Evolutionary conservation across 192 early-diverging fungal genomes (phyloP).

Genomic region (Kappamyces sp.): DNA sequence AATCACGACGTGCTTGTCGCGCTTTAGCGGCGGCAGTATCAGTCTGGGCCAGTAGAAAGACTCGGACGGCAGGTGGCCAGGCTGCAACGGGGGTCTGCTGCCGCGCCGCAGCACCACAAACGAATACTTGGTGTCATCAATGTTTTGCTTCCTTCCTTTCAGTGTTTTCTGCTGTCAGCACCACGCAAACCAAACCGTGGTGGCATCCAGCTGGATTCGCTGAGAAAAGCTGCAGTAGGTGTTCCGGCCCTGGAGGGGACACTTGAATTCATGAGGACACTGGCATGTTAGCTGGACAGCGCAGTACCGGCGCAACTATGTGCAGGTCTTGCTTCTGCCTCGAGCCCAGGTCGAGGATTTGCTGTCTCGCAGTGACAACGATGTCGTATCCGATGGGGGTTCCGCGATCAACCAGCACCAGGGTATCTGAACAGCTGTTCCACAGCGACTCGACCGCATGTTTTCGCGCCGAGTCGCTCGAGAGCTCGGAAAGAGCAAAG

Average conservation of each 20-base stretch:
- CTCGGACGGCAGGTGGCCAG: constrained; percentile 21
- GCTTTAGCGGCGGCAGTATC: constrained; percentile 68
- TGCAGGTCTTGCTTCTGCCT: constrained; percentile 31
- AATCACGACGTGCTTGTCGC: constrained; percentile 62
- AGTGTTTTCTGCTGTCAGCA: constrained; percentile 44
- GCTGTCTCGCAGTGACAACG: constrained; percentile 62
- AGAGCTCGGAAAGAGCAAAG: constrained; percentile 68
- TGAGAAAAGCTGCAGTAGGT: constrained; percentile 83
- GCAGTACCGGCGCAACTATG: constrained; percentile 71
- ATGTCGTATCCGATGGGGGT: constrained; percentile 62
- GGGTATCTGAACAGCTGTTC: constrained; percentile 67
- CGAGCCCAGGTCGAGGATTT: constrained; percentile 49
- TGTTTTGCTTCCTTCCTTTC: constrained; percentile 58
- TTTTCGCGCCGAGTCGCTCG: constrained; percentile 55
- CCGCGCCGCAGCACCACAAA: constrained; percentile 73
- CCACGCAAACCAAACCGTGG: constrained; percentile 38
- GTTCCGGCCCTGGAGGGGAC: constrained; percentile 57
- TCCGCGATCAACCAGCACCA: constrained; percentile 78
- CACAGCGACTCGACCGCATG: constrained; percentile 67
- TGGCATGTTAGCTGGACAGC: constrained; percentile 15
- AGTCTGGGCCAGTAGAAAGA: constrained; percentile 65
- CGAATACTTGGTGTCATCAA: constrained; percentile 70
- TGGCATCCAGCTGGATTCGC: constrained; percentile 56
- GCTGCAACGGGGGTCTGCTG: constrained; percentile 7
- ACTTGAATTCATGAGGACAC: constrained; percentile 67